Base-by-base conservation (phyloP, 129 eudicot species). In the Saussurea involucrata region DNA sequence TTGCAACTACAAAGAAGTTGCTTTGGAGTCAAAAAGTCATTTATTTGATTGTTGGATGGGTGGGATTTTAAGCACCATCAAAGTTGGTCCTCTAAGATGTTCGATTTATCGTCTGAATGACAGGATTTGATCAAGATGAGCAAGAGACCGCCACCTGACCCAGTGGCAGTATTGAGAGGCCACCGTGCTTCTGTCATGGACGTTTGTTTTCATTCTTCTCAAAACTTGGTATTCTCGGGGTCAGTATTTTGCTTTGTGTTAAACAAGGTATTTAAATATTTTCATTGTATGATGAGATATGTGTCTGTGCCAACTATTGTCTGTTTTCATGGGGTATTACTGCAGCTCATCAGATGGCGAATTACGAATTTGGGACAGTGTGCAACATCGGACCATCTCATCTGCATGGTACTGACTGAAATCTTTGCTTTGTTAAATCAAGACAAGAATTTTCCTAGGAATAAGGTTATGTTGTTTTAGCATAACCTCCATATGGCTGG, bases 61-160 rank as follows among this genome's bases (percentile, higher is more conserved):
- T 72, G 18, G 7, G 67, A 32, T 32, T 31, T 20, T 68, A 68
- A 28, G 32, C 33, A 22, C 37, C 24, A 32, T 9, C 37, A 24
- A 31, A 76, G 4, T 8, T 1, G 7, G 9, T 29, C 18, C 72
- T 34, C 11, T 72, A 66, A 65, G 68, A 78, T 73, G 83, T 80
- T 73, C 73, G 83, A 73, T 80, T 6, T 21, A 65, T 8, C 24
- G 79, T 55, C 79, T 80, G 79, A 89, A 67, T 63, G 71, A 37
- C 74, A 78, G 82, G 22, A 55, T 64, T 42, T 58, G 17, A 49
- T 33, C 32, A 80, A 24, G 72, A 94, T 94, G 97, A 94, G 92
- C 88, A 94, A 88, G 79, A 83, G 97, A 58, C 93, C 97, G 10
- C 89, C 98, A n/a, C 98, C 97, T 6, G 97, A 87, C 73, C 98